Evolutionary conservation across 2,329 filamentous ascomycete species (phyloP).

Genomic region (Colletotrichum camelliae): DNA sequence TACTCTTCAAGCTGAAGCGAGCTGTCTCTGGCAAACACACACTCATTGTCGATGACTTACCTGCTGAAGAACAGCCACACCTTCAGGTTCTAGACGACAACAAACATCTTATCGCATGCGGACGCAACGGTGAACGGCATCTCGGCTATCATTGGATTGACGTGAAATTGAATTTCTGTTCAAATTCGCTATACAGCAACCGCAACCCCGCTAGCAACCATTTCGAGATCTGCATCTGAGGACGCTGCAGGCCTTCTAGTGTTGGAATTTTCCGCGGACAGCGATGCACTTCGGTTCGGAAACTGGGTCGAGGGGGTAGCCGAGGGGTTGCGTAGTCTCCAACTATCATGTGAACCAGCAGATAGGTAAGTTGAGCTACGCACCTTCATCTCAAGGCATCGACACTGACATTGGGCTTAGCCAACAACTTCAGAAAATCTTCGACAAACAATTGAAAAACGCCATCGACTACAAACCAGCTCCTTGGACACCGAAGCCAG

Average conservation of each 20-base stretch:
- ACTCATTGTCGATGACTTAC: not conserved
- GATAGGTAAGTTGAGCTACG: not conserved
- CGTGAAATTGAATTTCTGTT: not conserved
- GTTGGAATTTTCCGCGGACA: not conserved
- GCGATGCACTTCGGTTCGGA: not conserved
- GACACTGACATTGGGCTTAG: not conserved
- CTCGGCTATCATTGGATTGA: constrained; percentile 3
- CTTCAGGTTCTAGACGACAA: not conserved
- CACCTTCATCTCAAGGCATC: not conserved
- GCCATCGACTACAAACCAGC: not conserved
- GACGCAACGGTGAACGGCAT: not conserved
- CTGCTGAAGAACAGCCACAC: not conserved
- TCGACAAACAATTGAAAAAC: not conserved
- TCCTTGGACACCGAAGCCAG: not conserved
- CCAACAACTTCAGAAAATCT: not conserved
- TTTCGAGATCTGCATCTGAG: not conserved
- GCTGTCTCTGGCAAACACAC: not conserved
- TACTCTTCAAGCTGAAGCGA: not conserved
- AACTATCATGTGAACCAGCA: not conserved
- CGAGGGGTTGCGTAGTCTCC: fast-evolving
- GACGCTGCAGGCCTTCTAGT: not conserved
- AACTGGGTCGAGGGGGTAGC: not conserved
- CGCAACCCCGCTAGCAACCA: not conserved
- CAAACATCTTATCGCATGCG: not conserved
- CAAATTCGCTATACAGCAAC: not conserved